Evolutionary conservation across 306 rosid genomes (phyloP), one percentile per base, ranked within the genome.

Genomic region (Crotalaria pallida): DNA sequence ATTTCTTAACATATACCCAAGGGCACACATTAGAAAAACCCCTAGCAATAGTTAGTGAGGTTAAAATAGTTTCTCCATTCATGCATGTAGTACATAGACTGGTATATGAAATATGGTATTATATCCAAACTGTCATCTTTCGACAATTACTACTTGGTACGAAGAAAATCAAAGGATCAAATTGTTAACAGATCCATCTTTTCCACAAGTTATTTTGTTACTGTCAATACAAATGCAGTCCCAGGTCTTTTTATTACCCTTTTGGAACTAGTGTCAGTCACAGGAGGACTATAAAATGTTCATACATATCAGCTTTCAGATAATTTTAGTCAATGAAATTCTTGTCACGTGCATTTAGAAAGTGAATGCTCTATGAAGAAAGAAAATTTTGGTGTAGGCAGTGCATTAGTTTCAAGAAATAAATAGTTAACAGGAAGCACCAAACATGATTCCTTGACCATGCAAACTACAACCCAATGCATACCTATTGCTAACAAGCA

Each of bases 381-480:
- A 8, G 65, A 51, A 69, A 23, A 10, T 1, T 69, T 26, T 50
- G 31, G 13, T 4, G 22, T 15, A 7, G 7, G 15, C 18, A 55
- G 19, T 3, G 45, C 24, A 27, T 10, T 24, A 55, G 38, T 53
- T 44, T 56, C 33, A 4, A 13, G 3, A 38, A 31, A 57, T 13
- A 58, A 13, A 10, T 21, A 19, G 15, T 3, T 23, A 7, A 24
- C 8, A 18, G 16, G 66, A 67, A 22, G 19, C 15, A 27, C 3
- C 10, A 21, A 18, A 67, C 43, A 57, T n/a, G 27, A 31, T 13
- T 16, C 29, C 40, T 13, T n/a, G 19, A 15, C 36, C 50, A 48
- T 49, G 43, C 65, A 48, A 59, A 66, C 27, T 68, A 71, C 48
- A 67, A 60, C 3, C 29, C 61, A 7, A 3, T 22, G 57, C 68